phyloP scores from a whole-genome alignment of 1,284 basidiomycete species.

The Tausonia pullulans region DNA sequence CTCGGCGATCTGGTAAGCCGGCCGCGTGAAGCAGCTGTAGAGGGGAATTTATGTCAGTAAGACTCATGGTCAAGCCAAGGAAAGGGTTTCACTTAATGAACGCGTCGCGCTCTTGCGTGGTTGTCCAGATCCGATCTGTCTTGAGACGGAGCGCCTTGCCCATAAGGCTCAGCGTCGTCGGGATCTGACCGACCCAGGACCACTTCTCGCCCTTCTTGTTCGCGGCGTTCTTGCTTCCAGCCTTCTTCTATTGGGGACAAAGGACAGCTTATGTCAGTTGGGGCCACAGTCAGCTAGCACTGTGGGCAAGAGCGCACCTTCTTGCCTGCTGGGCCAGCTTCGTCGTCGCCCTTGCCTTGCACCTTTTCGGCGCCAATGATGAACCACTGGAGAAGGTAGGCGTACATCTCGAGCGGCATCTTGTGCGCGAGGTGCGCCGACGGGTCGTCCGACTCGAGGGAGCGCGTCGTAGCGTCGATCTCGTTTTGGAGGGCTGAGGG shows the following conservation, averaged over 20 bases:
- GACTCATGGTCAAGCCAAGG: not conserved
- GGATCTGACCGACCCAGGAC: slow-evolving; percentile 69
- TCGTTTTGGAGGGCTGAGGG: slow-evolving; percentile 55
- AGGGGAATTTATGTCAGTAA: slow-evolving; percentile 3
- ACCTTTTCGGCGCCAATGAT: slow-evolving; percentile 63
- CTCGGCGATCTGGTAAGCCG: slow-evolving; percentile 77
- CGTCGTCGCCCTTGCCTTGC: slow-evolving; percentile 46
- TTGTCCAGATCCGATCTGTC: slow-evolving; percentile 75
- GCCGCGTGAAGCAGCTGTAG: slow-evolving; percentile 65
- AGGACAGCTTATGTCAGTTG: too few species aligned
- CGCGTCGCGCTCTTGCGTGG: slow-evolving; percentile 65
- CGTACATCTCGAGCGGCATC: slow-evolving; percentile 69
- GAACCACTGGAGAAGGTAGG: slow-evolving; percentile 79
- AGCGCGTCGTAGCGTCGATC: slow-evolving; percentile 53
- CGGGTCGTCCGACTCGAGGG: slow-evolving; percentile 45
- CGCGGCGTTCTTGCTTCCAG: slow-evolving; percentile 18
- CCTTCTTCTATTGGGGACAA: not conserved
- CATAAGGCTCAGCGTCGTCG: slow-evolving; percentile 54
- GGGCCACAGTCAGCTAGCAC: not conserved
- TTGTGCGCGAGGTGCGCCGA: slow-evolving; percentile 54
- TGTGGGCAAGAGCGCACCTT: slow-evolving; percentile 7
- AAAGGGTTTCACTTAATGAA: slow-evolving; percentile 54
- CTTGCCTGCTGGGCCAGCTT: slow-evolving; percentile 25
- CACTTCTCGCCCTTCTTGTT: slow-evolving; percentile 55
- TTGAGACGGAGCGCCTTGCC: slow-evolving; percentile 60